Conservation (phyloP, 148 eudicot species). For the Camellia japonica region DNA sequence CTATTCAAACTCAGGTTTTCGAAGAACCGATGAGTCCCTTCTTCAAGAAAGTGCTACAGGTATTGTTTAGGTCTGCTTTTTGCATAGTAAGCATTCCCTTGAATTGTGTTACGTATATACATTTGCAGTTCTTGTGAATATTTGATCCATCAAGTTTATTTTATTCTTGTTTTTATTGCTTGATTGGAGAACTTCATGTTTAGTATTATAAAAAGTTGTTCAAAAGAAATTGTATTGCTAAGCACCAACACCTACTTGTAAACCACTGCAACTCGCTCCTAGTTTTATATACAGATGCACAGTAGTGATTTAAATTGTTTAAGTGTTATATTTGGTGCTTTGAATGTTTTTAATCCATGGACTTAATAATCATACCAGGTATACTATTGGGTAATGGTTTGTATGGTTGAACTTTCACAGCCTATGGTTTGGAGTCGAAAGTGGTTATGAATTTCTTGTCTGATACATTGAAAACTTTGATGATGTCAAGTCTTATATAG, state of each 20-base stretch:
- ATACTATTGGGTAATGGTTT: not conserved
- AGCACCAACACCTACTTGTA: not conserved
- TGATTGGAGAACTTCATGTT: slow-evolving; percentile 7
- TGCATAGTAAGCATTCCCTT: slow-evolving; percentile 21
- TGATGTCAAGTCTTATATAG: not conserved
- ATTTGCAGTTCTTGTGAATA: not conserved
- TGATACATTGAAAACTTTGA: not conserved
- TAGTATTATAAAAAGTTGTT: not conserved
- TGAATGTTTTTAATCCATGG: not conserved
- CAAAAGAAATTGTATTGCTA: not conserved
- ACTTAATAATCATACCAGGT: not conserved
- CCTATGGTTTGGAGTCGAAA: not conserved
- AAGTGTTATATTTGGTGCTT: not conserved
- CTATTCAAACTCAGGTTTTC: slow-evolving; percentile 49
- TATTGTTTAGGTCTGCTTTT: slow-evolving; percentile 26
- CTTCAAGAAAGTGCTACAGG: slow-evolving; percentile 79
- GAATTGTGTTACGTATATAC: not conserved
- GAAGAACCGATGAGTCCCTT: slow-evolving; percentile 68
- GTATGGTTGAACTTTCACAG: not conserved
- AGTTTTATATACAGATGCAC: not conserved
- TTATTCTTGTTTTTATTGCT: not conserved
- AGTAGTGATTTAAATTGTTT: not conserved
- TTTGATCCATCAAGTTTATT: not conserved
- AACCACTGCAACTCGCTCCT: not conserved
- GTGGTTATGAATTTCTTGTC: not conserved